Conservation (phyloP, 2,329 filamentous ascomycete species). For the Xylaria sp. region DNA sequence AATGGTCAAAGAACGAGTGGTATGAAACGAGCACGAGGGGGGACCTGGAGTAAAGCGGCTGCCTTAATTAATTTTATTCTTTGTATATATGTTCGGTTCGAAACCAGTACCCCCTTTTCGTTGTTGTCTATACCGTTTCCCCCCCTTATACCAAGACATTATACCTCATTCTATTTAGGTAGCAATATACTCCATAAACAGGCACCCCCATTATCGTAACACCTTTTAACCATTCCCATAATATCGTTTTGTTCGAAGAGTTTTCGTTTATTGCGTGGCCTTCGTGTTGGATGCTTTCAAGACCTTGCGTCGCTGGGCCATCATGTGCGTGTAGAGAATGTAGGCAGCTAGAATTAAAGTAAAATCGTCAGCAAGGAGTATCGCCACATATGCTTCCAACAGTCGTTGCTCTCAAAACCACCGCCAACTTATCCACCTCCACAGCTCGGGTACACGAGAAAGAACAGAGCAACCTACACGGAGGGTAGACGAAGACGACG, state of each 20-base stretch:
- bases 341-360: conserved; percentile 68
- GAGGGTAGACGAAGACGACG: conserved; percentile 81
- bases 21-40: conserved; percentile 63
- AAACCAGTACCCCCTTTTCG: conserved; percentile 28
- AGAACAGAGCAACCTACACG: conserved; percentile 65
- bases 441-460: conserved; percentile 1
- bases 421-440: background rate
- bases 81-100: conserved; percentile 29
- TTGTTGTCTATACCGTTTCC: conserved; percentile 35
- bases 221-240: conserved; percentile 8
- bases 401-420: background rate
- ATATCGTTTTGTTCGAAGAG: conserved; percentile 1
- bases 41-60: conserved; percentile 46
- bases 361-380: conserved; percentile 19
- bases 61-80: conserved; percentile 29
- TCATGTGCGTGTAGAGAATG: conserved; percentile 93
- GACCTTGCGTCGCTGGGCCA: conserved; percentile 85
- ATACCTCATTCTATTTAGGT: conserved; percentile 7
- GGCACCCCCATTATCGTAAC: conserved; percentile 19
- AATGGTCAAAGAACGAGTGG: conserved; percentile 74
- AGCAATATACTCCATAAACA: conserved; percentile 8
- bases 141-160: conserved; percentile 14
- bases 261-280: conserved; percentile 52
- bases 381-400: background rate
- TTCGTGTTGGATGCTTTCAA: conserved; percentile 69